A percentile compares a stretch with the other conserved stretches of the same genome.
phyloP scores from a whole-genome alignment of 768 basidiomycete species.

The Calocybe indica region DNA sequence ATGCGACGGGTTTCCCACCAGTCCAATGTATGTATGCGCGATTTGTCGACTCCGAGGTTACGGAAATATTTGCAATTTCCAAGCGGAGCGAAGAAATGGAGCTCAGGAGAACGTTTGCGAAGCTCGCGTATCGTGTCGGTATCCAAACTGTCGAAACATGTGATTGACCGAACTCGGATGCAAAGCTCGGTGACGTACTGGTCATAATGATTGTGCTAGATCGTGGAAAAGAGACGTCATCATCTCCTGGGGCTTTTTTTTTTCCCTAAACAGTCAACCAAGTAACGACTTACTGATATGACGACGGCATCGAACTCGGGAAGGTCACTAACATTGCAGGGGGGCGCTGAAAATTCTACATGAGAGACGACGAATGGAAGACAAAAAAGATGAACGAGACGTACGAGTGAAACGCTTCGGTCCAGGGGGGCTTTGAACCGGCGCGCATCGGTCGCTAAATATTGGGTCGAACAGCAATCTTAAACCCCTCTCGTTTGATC shows the following conservation, averaged over 20 bases:
- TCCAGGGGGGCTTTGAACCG: slow-evolving; percentile 32
- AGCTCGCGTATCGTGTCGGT: slow-evolving; percentile 35
- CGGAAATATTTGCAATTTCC: slow-evolving; percentile 42
- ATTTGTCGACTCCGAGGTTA: slow-evolving; percentile 29
- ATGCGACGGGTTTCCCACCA: slow-evolving; percentile 55
- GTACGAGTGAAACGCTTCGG: slow-evolving; percentile 43
- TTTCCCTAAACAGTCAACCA: background rate
- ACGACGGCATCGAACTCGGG: slow-evolving; percentile 60
- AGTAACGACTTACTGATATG: slow-evolving; percentile 39
- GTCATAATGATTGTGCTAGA: slow-evolving; percentile 47
- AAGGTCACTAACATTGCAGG: slow-evolving; percentile 47
- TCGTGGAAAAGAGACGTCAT: background rate
- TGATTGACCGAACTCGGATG: background rate
- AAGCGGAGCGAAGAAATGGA: slow-evolving; percentile 56
- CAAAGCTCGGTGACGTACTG: slow-evolving; percentile 25
- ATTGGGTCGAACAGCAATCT: slow-evolving; percentile 50
- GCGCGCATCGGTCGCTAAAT: slow-evolving; percentile 48
- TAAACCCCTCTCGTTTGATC: slow-evolving; percentile 25
- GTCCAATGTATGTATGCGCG: slow-evolving; percentile 47
- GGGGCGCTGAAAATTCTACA: slow-evolving; percentile 26
- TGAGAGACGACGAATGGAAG: background rate
- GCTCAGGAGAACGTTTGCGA: slow-evolving; percentile 22
- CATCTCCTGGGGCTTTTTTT: background rate
- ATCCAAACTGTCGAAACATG: slow-evolving; percentile 29
- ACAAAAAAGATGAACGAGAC: slow-evolving; percentile 11